A percentile compares a stretch with the other conserved stretches of the same genome.
Conservation (phyloP, 1,139 yeast genomes). For the Pichia kudriavzevii region DNA sequence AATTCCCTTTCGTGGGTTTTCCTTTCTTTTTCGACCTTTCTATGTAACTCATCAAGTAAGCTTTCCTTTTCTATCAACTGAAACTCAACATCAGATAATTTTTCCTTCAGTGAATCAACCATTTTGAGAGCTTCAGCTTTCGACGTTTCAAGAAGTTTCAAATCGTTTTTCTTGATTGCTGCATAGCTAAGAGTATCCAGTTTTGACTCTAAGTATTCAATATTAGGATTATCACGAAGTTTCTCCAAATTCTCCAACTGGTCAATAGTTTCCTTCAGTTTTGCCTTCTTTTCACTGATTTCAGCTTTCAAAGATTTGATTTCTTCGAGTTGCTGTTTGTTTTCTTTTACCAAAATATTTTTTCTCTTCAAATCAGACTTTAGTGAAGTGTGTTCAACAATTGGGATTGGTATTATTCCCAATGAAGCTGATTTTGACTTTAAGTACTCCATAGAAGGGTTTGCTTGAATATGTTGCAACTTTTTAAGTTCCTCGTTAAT, state of each 20-base stretch:
- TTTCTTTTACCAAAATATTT: conserved; percentile 6
- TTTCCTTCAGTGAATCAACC: conserved; percentile 1
- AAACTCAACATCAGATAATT: background rate
- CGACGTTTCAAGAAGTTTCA: background rate
- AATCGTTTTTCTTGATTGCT: conserved; percentile 2
- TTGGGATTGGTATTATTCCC: conserved; percentile 22
- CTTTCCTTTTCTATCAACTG: conserved; percentile 4
- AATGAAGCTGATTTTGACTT: conserved; percentile 23
- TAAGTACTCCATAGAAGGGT: conserved; percentile 29
- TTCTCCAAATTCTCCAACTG: conserved; percentile 3
- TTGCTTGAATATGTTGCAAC: conserved; percentile 4
- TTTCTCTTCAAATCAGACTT: conserved; percentile 7
- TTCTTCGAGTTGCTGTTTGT: conserved; percentile 5
- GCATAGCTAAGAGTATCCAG: background rate
- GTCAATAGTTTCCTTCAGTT: conserved; percentile 1
- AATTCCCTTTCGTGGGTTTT: too few species aligned
- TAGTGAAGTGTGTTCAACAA: conserved; percentile 27
- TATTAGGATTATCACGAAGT: conserved; percentile 9
- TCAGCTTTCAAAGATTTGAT: conserved; percentile 5
- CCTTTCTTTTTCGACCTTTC: conserved; percentile 1
- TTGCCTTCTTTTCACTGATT: conserved; percentile 1
- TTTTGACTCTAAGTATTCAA: conserved; percentile 12
- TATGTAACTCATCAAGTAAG: background rate
- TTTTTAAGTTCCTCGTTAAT: conserved; percentile 6
- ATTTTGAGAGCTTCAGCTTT: background rate